phyloP scores from a whole-genome alignment of 257 asterid species.

The Solanum paucissectum region DNA sequence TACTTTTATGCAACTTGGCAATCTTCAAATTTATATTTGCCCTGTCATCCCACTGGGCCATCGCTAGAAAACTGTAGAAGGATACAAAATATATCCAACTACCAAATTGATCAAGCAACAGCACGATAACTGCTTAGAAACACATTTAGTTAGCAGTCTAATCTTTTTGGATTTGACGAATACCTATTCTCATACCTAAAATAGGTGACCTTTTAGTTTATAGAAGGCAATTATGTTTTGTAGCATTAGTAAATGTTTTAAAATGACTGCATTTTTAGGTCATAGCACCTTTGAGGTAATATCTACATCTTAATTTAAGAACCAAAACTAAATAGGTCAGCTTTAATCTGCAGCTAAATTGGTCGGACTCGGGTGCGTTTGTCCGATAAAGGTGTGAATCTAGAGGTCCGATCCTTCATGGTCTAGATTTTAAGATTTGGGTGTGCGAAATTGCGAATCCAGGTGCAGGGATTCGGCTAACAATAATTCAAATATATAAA shows the following conservation, averaged over 20 bases:
- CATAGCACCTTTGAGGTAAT: not conserved
- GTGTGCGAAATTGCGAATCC: not conserved
- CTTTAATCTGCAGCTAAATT: not conserved
- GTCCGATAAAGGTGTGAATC: not conserved
- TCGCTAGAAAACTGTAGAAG: not conserved
- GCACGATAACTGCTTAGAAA: not conserved
- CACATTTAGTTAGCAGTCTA: not conserved
- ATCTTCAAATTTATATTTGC: not conserved
- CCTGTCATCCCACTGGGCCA: not conserved
- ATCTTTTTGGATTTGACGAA: not conserved
- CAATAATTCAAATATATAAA: not conserved
- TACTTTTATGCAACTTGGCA: not conserved
- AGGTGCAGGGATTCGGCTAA: not conserved
- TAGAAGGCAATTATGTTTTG: not conserved
- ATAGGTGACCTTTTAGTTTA: not conserved
- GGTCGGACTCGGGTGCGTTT: not conserved
- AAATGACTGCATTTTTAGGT: not conserved
- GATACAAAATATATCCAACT: not conserved
- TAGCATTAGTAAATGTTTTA: not conserved
- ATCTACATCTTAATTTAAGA: not conserved
- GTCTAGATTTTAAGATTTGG: not conserved
- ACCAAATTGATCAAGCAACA: not conserved
- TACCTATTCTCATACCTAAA: not conserved
- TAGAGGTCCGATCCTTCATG: not conserved
- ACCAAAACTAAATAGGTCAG: not conserved